A percentile compares a stretch with the other conserved stretches of the same genome.
phyloP scores from a whole-genome alignment of 169 alveolate species.

The Cytauxzoon felis region DNA sequence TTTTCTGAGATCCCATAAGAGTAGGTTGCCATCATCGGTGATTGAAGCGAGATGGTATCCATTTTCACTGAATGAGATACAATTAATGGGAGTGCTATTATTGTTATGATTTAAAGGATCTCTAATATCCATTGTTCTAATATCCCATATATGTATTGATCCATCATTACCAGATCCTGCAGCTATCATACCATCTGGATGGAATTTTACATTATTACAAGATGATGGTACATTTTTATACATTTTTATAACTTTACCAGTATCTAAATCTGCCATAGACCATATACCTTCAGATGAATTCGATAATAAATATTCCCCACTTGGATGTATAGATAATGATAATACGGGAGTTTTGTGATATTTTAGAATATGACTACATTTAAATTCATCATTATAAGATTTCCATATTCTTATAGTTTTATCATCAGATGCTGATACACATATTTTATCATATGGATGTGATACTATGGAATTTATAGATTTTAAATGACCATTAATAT shows the following conservation, averaged over 20 bases:
- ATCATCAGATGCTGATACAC: slow-evolving; percentile 72
- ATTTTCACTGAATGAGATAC: slow-evolving; percentile 77
- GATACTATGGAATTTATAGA: slow-evolving; percentile 63
- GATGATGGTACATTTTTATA: slow-evolving; percentile 66
- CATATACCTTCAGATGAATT: slow-evolving; percentile 71
- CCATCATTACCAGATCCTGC: slow-evolving; percentile 76
- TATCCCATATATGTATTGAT: slow-evolving; percentile 78
- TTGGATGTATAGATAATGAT: slow-evolving; percentile 74
- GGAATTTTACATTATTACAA: slow-evolving; percentile 63
- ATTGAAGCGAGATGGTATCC: slow-evolving; percentile 82
- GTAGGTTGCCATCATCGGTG: slow-evolving; percentile 66
- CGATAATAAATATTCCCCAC: slow-evolving; percentile 72
- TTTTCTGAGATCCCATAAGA: slow-evolving; percentile 77
- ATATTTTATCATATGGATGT: slow-evolving; percentile 54
- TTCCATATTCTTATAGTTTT: slow-evolving; percentile 75
- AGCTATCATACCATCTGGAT: slow-evolving; percentile 85
- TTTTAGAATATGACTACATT: slow-evolving; percentile 56
- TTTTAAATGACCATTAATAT: slow-evolving; percentile 68
- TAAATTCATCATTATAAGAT: slow-evolving; percentile 53
- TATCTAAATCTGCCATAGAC: slow-evolving; percentile 71
- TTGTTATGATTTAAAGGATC: slow-evolving; percentile 52
- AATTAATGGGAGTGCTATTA: neutral
- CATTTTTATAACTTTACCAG: slow-evolving; percentile 69
- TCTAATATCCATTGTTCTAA: slow-evolving; percentile 64
- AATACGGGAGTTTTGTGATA: slow-evolving; percentile 71